Conservation (phyloP, 2,329 filamentous ascomycete genomes). For the Meredithiella fracta region DNA sequence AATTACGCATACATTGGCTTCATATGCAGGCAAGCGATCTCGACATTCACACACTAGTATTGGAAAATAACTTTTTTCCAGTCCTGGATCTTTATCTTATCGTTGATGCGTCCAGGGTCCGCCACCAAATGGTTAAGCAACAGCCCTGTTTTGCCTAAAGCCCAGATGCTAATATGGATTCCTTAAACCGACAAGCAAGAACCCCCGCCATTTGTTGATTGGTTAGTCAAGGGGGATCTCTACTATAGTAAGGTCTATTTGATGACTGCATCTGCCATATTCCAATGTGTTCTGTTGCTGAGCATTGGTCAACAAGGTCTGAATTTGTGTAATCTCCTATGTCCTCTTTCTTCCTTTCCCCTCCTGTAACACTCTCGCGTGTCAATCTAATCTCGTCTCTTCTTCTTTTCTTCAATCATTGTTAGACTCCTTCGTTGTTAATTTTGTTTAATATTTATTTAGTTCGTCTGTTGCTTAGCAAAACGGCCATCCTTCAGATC, state of each 20-base stretch:
- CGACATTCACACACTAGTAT: not conserved
- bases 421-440: constrained; percentile 7
- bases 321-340: constrained; percentile 5
- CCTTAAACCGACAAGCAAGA: not conserved
- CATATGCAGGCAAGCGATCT: not conserved
- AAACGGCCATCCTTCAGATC: constrained; percentile 1
- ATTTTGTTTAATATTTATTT: constrained; percentile 13
- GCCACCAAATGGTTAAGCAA: not conserved
- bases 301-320: constrained; percentile 8
- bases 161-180: constrained; percentile 5
- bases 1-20: not conserved
- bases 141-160: not conserved
- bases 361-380: not conserved
- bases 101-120: not conserved
- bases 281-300: constrained; percentile 8
- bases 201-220: not conserved
- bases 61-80: constrained; percentile 5
- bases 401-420: constrained; percentile 6
- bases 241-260: not conserved
- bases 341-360: constrained; percentile 3
- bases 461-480: constrained; percentile 4
- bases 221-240: not conserved
- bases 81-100: constrained; percentile 6
- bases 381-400: not conserved
- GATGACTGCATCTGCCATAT: not conserved